Evolutionary conservation across 441 rosid species (phyloP).

Genomic region (Bruguiera hainesii): DNA sequence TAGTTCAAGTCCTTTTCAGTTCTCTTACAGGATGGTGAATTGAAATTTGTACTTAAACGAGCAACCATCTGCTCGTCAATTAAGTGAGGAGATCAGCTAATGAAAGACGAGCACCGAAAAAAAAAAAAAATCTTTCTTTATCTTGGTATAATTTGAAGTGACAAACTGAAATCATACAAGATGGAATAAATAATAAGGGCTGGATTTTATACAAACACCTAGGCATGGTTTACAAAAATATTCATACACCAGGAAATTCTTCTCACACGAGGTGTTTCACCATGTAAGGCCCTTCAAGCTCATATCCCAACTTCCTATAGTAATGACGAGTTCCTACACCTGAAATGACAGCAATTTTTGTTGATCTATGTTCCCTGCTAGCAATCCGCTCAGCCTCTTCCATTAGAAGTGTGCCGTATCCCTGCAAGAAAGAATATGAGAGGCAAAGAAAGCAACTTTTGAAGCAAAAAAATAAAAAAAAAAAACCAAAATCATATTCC

Average conservation of each 20-base stretch:
- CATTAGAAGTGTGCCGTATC: conserved; percentile 98
- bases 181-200: background rate
- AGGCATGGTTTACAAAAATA: conserved; percentile 31
- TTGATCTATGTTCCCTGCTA: conserved; percentile 71
- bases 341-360: conserved; percentile 83
- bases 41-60: no score
- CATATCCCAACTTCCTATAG: conserved; percentile 73
- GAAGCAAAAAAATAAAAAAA: background rate
- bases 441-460: background rate
- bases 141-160: background rate
- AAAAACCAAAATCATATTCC: background rate
- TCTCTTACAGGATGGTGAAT: no score
- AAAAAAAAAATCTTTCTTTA: background rate
- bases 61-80: background rate
- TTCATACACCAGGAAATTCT: conserved; percentile 10
- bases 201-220: conserved; percentile 7
- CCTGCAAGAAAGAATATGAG: conserved; percentile 35
- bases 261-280: conserved; percentile 68
- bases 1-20: no score
- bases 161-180: conserved; percentile 5
- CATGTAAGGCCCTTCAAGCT: conserved; percentile 88
- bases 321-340: conserved; percentile 99
- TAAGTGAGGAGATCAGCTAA: background rate
- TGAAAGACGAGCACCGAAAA: background rate
- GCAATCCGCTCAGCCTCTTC: conserved; percentile 96